Evolutionary conservation across 2,329 filamentous ascomycete genomes (phyloP), one percentile per base, ranked within the genome.

Genomic region (Cadophora sp.): DNA sequence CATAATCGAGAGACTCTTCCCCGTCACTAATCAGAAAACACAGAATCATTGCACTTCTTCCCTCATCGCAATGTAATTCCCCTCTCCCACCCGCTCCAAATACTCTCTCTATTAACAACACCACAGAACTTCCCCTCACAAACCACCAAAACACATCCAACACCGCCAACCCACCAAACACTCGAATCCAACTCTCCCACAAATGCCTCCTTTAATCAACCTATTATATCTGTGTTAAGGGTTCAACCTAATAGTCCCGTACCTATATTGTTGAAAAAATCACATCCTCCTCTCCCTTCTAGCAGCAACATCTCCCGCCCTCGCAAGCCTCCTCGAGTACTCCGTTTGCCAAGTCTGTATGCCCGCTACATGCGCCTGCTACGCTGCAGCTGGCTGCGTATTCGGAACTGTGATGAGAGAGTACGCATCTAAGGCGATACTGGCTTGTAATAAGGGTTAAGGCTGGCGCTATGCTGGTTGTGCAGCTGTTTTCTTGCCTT

Each of bases 341-440:
- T 22, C 50, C 20, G 9, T 11, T 2, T 55, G 22, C 30, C 16
- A 55, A 33, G 50, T 22, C 24, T 55, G 50, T 33, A 55, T 55
- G 22, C 20, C 50, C 30, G 16, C 22, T 24, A 27, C 9, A 30
- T 27, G 20, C 5, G 24, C 50, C 2, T 55, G 22, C 22, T 55
- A 55, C 24, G n/a, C 55, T 18, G 14, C 13, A n/a, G 22, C 43
- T 53, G n/a, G n/a, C 27, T 1, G 22, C 13, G 39, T 27, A n/a
- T 43, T 27, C 30, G n/a, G 39, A 9, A n/a, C 4, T n/a, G n/a
- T 18, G 14, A 3, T 20, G 24, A 30, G 36, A 13, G 53, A 1
- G 4, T 41, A 11, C 18, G 13, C 56, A 30, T 66, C 50, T 13
- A 45, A 8, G 22, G 18, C 67, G 51, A 45, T 61, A 30, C 14